Evolutionary conservation across 2,329 filamentous ascomycete species (phyloP), one percentile per base, ranked within the genome.

Genomic region (Cordyceps cateniannulata): DNA sequence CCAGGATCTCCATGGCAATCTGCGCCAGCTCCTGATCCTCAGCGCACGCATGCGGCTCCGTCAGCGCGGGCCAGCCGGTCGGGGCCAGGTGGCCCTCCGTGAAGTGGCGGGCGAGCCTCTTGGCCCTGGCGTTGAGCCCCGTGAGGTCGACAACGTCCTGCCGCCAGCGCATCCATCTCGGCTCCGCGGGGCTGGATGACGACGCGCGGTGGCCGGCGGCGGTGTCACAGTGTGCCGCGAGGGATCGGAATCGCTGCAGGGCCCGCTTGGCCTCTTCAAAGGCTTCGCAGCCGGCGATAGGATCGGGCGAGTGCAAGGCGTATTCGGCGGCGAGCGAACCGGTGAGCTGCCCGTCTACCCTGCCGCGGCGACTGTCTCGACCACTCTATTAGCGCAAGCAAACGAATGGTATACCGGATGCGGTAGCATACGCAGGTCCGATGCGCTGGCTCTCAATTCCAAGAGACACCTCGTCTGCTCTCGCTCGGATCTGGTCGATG

Each of bases 1-100:
- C 67, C 32, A 75, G 62, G 42, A 75, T 60, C 35, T 75, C 72
- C 66, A 67, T 68, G 6, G 73, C 74, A 54, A 75, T 64, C 32
- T 66, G 68, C 27, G 73, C 67, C 22, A 73, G 62, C 27, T 72
- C 72, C 10, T 66, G 64, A 1, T 63, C 62, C 5, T 59, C 32
- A 14, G 38, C 10, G 56, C 51, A 42, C 6, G 54, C 48, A 14
- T 64, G 24, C 62, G 40, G 32, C 4, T 2, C 40, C 18, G 38
- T 4, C 32, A 54, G 16, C 1, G 18, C 42, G 9, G 29, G 24
- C 42, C 54, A 50, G 5, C 51, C 51, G 5, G 61, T 51, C 9
- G 72, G 71, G 56, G 72, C 66, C 27, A 75, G 60, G 20, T 64
- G 63, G 18, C 64, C 64, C 48, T 69, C 70, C n/a, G 70, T 61